Conservation (phyloP, 225 moss, liverwort and hornwort species). For the Asterella californica region DNA sequence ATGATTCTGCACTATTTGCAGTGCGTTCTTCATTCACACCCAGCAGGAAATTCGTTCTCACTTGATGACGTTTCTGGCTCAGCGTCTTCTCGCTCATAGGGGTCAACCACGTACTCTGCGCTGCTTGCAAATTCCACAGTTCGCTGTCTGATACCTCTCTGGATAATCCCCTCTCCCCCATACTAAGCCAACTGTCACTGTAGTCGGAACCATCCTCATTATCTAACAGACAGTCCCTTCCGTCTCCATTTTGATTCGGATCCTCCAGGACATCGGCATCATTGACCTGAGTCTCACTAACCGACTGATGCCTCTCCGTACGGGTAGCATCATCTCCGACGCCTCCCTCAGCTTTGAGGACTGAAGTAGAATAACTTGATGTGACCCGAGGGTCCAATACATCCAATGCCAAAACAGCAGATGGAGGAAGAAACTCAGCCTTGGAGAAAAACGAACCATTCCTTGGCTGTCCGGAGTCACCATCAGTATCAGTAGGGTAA, state of each 20-base stretch:
- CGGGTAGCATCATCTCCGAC: neutral
- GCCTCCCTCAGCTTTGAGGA: neutral
- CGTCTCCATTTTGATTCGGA: neutral
- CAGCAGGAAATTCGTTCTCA: slow-evolving; percentile 47
- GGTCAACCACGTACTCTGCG: slow-evolving; percentile 18
- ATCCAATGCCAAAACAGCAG: slow-evolving; percentile 67
- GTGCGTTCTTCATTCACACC: slow-evolving; percentile 9
- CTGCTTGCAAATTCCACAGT: slow-evolving; percentile 47
- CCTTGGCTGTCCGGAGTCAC: neutral
- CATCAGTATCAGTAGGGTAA: neutral
- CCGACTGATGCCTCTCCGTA: neutral
- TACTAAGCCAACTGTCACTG: slow-evolving; percentile 4
- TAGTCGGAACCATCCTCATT: slow-evolving; percentile 4
- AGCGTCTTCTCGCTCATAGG: slow-evolving; percentile 54
- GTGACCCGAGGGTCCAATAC: slow-evolving; percentile 76
- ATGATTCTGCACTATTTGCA: neutral
- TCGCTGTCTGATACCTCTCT: slow-evolving; percentile 38
- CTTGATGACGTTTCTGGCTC: slow-evolving; percentile 57
- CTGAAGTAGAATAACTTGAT: slow-evolving; percentile 26
- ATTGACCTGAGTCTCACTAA: neutral
- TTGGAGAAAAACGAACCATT: slow-evolving; percentile 33
- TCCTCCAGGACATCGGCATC: neutral
- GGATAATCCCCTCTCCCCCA: slow-evolving; percentile 9
- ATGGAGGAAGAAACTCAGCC: slow-evolving; percentile 39
- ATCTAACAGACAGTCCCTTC: neutral